Evolutionary conservation across 192 early-diverging fungal species (phyloP).

Genomic region (Backusella circina): DNA sequence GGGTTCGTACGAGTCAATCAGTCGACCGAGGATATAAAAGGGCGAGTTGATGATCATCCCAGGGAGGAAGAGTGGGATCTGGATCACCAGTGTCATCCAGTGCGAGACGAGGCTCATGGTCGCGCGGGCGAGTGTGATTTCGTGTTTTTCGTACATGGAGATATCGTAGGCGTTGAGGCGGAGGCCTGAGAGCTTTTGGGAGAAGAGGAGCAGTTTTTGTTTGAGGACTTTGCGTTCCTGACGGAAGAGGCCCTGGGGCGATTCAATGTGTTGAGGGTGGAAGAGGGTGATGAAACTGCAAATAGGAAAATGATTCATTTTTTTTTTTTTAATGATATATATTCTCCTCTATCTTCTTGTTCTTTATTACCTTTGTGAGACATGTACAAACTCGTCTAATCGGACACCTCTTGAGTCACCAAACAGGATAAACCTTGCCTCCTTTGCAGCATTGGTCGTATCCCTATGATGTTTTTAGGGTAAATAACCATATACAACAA

Average conservation of each 20-base stretch:
- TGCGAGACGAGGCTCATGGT: slow-evolving; percentile 21
- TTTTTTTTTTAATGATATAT: neutral
- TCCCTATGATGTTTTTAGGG: slow-evolving; percentile 25
- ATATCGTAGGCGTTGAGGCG: slow-evolving; percentile 35
- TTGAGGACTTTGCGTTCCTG: slow-evolving; percentile 24
- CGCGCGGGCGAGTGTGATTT: slow-evolving; percentile 28
- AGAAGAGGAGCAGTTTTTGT: slow-evolving; percentile 24
- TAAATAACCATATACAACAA: too few species aligned
- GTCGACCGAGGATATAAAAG: slow-evolving; percentile 34
- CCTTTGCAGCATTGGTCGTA: slow-evolving; percentile 31
- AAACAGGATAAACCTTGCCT: slow-evolving; percentile 39
- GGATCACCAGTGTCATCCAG: slow-evolving; percentile 19
- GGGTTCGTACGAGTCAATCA: slow-evolving; percentile 33
- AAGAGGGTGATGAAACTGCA: slow-evolving; percentile 25
- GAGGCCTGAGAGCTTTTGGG: slow-evolving; percentile 21
- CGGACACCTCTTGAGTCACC: slow-evolving; percentile 30
- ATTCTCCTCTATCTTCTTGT: neutral
- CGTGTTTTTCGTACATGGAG: slow-evolving; percentile 32
- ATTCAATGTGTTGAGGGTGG: slow-evolving; percentile 8
- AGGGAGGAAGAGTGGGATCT: slow-evolving; percentile 44
- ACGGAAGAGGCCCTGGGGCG: neutral
- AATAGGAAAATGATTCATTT: too few species aligned
- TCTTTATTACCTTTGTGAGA: slow-evolving; percentile 41
- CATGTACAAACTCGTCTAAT: slow-evolving; percentile 38
- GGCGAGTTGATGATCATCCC: slow-evolving; percentile 43